Evolutionary conservation across 2,329 filamentous ascomycete species (phyloP).

Genomic region (Penicillium expansum): DNA sequence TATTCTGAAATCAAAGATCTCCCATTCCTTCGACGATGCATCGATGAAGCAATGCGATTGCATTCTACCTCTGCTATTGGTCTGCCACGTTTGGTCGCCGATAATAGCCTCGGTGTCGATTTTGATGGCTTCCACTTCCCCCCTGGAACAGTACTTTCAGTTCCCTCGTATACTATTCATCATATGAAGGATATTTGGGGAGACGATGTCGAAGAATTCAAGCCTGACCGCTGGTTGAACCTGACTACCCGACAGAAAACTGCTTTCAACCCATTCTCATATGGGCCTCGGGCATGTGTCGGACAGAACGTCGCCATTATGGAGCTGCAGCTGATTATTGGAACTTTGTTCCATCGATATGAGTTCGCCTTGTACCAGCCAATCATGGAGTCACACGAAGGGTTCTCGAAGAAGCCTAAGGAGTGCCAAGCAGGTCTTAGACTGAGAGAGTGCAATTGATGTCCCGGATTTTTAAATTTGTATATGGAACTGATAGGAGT

Average conservation of each 20-base stretch:
- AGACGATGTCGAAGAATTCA: slow-evolving; percentile 40
- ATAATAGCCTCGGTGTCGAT: slow-evolving; percentile 14
- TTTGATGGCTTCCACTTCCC: slow-evolving; percentile 22
- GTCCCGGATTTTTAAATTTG: background rate
- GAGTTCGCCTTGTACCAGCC: slow-evolving; percentile 19
- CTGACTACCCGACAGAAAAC: slow-evolving; percentile 33
- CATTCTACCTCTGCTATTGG: slow-evolving; percentile 31
- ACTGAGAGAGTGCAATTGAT: slow-evolving; percentile 1
- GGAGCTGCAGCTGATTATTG: slow-evolving; percentile 41
- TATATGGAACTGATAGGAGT: background rate
- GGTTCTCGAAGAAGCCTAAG: slow-evolving; percentile 25
- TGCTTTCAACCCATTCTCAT: slow-evolving; percentile 42
- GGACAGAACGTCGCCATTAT: slow-evolving; percentile 45
- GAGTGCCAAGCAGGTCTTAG: slow-evolving; percentile 20
- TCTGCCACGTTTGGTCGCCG: slow-evolving; percentile 25
- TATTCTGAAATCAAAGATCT: slow-evolving; percentile 27
- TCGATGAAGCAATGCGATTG: slow-evolving; percentile 32
- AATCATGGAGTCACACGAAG: slow-evolving; percentile 21
- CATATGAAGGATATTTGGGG: slow-evolving; percentile 43
- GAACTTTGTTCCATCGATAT: slow-evolving; percentile 25
- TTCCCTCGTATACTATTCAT: slow-evolving; percentile 43
- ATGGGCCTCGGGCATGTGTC: slow-evolving; percentile 44
- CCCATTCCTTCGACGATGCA: slow-evolving; percentile 29
- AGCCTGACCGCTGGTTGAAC: slow-evolving; percentile 37
- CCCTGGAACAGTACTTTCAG: slow-evolving; percentile 37